Conservation (phyloP, 1,139 yeast species). For the Sugiyamaella novakii region DNA sequence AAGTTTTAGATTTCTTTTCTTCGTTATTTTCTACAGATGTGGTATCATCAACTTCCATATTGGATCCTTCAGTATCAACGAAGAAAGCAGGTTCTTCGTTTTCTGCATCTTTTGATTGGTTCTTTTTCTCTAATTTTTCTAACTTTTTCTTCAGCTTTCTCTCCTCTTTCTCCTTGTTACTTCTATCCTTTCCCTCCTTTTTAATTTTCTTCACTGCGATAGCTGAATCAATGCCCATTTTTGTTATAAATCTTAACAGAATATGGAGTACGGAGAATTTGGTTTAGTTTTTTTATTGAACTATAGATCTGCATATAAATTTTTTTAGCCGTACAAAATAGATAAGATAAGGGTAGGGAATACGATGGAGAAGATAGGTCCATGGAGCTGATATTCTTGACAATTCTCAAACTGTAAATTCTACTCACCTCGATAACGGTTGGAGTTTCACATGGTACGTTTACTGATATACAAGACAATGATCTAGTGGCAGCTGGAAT, state of each 20-base stretch:
- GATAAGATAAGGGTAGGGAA: neutral
- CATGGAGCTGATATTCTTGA: too few relatives aligned
- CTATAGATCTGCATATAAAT: too few relatives aligned
- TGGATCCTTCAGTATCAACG: conserved; percentile 6
- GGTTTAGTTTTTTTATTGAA: too few relatives aligned
- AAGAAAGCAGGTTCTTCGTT: conserved; percentile 1
- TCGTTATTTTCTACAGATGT: neutral
- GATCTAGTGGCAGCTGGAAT: too few relatives aligned
- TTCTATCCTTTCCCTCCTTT: neutral
- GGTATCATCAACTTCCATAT: neutral
- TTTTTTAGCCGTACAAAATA: neutral
- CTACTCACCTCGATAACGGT: too few relatives aligned
- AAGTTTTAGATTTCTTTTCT: conserved; percentile 1
- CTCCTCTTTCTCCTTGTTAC: conserved; percentile 5
- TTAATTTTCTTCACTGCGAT: neutral
- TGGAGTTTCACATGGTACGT: too few relatives aligned
- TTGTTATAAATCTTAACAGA: too few relatives aligned
- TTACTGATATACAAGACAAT: too few relatives aligned
- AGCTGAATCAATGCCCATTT: neutral
- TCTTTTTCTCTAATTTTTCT: neutral
- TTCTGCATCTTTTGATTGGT: neutral
- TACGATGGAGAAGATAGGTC: too few relatives aligned
- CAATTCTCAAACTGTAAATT: too few relatives aligned
- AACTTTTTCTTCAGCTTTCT: neutral
- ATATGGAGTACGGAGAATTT: too few relatives aligned